Evolutionary conservation across 1,284 basidiomycete genomes (phyloP), one percentile per base, ranked within the genome.

Genomic region (Coniophora puteana): DNA sequence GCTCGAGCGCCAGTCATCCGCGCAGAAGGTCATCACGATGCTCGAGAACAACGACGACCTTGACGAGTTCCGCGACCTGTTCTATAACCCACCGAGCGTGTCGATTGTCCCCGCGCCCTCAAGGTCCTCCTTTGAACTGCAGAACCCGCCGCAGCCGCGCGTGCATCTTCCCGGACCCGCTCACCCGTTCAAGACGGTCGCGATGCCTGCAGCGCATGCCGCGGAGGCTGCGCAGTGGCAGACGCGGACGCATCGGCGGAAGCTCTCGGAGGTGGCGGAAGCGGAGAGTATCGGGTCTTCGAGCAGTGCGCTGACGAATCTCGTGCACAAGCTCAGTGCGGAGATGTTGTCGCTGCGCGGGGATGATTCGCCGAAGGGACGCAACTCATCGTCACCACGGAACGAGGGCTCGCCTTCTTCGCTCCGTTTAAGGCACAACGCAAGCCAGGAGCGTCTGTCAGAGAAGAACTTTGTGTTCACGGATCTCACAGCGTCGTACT

Each of bases 31-130:
- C 57, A 30, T 66, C 63, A 38, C 64, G 50, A 37, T 65, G 41
- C 57, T 84, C 30, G 74, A 75, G 13, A 72, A 67, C 41, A 66
- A 71, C 0, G 80, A 83, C 42, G 82, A 85, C 48, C 66, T 87
- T 5, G 80, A 83, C 20, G 69, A 74, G 18, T 88, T 82, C 65
- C 74, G 74, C 25, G 80, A 86, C 51, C 63, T 88, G 10, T 88
- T 88, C 60, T 86, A 83, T 53, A 67, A 67, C 32, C 75, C 78
- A 46, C 42, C 48, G 3, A 18, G 20, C 31, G 35, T 45, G 36
- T 33, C 45, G n/a, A n/a, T n/a, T n/a, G 39, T 38, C 13, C 44
- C 44, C 11, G 41, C 36, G 14, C 29, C 37, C 1, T n/a, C 36
- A 23, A 1, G 32, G 12, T 29, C 23, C 13, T 31, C 23, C 27